Evolutionary conservation across 1,139 yeast species (phyloP).

Genomic region (Wickerhamomyces sp.): DNA sequence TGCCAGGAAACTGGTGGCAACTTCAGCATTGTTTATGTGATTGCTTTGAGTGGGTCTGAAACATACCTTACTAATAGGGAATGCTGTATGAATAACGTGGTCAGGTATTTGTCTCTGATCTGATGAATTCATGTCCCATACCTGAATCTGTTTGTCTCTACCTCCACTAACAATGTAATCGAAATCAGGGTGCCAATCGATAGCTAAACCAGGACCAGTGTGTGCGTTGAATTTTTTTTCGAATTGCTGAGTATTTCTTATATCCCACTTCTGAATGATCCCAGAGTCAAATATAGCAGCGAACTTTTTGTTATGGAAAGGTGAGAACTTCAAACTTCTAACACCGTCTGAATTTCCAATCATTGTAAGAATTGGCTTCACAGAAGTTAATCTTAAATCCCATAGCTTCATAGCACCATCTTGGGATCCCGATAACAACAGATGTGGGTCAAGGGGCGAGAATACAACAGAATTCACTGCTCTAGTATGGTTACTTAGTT

Average conservation of each 20-base stretch:
- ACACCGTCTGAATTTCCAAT: slow-evolving; percentile 52
- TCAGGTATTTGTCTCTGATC: slow-evolving; percentile 50
- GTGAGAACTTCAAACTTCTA: slow-evolving; percentile 57
- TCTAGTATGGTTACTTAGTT: slow-evolving; percentile 68
- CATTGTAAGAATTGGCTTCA: slow-evolving; percentile 26
- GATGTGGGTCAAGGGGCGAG: slow-evolving; percentile 49
- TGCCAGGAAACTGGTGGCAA: slow-evolving; percentile 74
- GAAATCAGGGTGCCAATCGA: slow-evolving; percentile 83
- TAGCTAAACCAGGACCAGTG: slow-evolving; percentile 82
- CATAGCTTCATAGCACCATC: slow-evolving; percentile 87
- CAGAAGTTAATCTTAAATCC: slow-evolving; percentile 63
- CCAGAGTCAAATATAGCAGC: slow-evolving; percentile 91
- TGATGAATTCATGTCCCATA: slow-evolving; percentile 57
- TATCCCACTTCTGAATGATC: slow-evolving; percentile 77
- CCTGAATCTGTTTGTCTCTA: slow-evolving; percentile 76
- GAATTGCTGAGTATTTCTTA: slow-evolving; percentile 51
- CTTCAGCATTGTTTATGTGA: slow-evolving; percentile 44
- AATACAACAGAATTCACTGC: slow-evolving; percentile 81
- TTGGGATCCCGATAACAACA: slow-evolving; percentile 79
- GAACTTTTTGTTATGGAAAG: slow-evolving; percentile 42
- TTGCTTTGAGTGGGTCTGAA: slow-evolving; percentile 44
- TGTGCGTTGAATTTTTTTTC: slow-evolving; percentile 85
- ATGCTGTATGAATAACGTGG: slow-evolving; percentile 68
- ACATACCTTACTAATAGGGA: slow-evolving; percentile 53
- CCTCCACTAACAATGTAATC: slow-evolving; percentile 92